Conservation (phyloP, 768 basidiomycete species). For the Boletus tylopilopsis region DNA sequence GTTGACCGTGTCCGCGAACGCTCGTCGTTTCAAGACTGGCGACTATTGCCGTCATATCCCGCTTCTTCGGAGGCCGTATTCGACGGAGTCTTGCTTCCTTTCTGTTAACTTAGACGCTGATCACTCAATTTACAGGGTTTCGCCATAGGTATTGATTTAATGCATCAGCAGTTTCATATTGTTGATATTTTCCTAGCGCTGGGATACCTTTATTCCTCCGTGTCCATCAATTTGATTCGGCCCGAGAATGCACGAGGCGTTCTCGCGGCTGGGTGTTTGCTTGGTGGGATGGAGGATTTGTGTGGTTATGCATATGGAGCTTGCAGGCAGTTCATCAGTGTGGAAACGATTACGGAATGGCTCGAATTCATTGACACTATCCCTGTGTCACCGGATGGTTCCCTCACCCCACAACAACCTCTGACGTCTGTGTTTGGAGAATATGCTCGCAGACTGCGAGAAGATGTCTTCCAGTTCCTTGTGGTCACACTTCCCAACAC, state of each 20-base stretch:
- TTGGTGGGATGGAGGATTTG: constrained; percentile 86
- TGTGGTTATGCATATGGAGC: constrained; percentile 74
- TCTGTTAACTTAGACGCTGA: constrained; percentile 14
- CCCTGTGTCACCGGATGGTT: constrained; percentile 46
- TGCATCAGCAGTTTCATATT: constrained; percentile 3
- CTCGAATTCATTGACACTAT: constrained; percentile 68
- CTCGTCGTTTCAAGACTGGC: constrained; percentile 16
- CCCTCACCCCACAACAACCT: constrained; percentile 40
- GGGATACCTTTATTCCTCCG: constrained; percentile 75
- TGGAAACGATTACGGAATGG: constrained; percentile 74
- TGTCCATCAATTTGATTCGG: constrained; percentile 63
- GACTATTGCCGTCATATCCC: constrained; percentile 13
- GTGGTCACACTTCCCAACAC: constrained; percentile 68
- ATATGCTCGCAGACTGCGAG: constrained; percentile 71
- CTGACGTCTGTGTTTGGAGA: constrained; percentile 65
- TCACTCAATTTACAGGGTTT: constrained; percentile 49
- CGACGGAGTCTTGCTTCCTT: constrained; percentile 12
- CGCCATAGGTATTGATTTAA: constrained; percentile 54
- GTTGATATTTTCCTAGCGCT: constrained; percentile 48
- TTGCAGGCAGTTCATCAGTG: constrained; percentile 71
- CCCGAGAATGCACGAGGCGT: constrained; percentile 81
- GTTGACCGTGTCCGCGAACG: constrained; percentile 15
- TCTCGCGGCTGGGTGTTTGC: constrained; percentile 78
- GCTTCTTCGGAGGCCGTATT: constrained; percentile 21
- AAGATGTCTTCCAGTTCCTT: constrained; percentile 77